phyloP scores from a whole-genome alignment of 192 early-diverging fungal species.

The Podila clonocystis region DNA sequence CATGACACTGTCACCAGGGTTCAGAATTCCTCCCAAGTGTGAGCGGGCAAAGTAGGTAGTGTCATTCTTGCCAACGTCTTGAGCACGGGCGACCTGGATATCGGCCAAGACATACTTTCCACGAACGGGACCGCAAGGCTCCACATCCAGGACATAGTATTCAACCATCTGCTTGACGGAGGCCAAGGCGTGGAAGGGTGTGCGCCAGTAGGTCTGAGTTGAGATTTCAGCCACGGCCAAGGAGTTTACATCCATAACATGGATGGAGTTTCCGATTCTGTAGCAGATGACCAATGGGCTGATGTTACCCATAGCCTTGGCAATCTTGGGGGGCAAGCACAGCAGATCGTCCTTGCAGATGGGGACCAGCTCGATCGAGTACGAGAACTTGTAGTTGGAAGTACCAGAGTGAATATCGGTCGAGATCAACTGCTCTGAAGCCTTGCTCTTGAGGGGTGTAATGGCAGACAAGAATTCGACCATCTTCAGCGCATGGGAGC shows the following conservation, averaged over 20 bases:
- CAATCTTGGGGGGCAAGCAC: conserved; percentile 85
- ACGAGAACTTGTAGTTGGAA: conserved; percentile 96
- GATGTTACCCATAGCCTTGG: conserved; percentile 86
- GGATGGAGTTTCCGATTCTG: conserved; percentile 88
- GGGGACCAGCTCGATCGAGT: conserved; percentile 95
- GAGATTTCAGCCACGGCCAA: conserved; percentile 78
- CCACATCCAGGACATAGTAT: conserved; percentile 96
- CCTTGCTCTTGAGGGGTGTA: conserved; percentile 86
- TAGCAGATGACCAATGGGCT: conserved; percentile 84
- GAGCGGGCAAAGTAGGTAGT: conserved; percentile 87
- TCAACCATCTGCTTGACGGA: conserved; percentile 86
- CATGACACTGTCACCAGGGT: conserved; percentile 90
- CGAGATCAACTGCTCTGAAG: conserved; percentile 96
- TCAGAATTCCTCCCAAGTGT: conserved; percentile 91
- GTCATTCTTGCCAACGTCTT: conserved; percentile 87
- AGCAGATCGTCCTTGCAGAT: conserved; percentile 98
- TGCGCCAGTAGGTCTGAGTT: conserved; percentile 83
- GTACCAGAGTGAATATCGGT: conserved; percentile 92
- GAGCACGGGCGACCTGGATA: conserved; percentile 82
- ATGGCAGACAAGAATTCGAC: conserved; percentile 91
- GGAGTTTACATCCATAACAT: conserved; percentile 89
- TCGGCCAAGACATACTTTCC: conserved; percentile 89
- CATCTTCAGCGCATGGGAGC: conserved; percentile 95
- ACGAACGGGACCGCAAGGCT: conserved; percentile 77
- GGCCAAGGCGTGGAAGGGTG: conserved; percentile 79